Evolutionary conservation across 805 yeast genomes (phyloP).

Genomic region (Ogataea zsoltii): DNA sequence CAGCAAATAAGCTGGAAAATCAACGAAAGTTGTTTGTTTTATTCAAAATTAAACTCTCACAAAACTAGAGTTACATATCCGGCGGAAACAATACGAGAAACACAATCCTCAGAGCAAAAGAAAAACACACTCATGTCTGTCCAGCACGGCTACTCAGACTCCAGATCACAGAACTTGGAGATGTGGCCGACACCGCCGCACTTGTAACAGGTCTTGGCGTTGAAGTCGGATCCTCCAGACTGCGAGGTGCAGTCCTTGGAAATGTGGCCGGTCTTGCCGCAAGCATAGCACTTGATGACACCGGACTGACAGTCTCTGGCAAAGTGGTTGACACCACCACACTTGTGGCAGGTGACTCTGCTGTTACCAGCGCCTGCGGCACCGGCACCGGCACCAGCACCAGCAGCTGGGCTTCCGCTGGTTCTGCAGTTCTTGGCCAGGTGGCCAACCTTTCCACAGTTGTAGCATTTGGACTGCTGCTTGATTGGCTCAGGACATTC

Average conservation of each 20-base stretch:
- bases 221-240: conserved; percentile 46
- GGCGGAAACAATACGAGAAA: too few relatives aligned
- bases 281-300: conserved; percentile 80
- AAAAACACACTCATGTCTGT: neutral
- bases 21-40: neutral
- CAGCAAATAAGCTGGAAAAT: neutral
- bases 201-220: conserved; percentile 65
- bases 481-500: conserved; percentile 72
- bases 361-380: conserved; percentile 11
- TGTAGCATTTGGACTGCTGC: conserved; percentile 71
- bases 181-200: conserved; percentile 85
- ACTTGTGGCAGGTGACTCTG: conserved; percentile 75
- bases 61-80: neutral
- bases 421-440: conserved; percentile 69
- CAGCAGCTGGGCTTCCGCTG: conserved; percentile 26
- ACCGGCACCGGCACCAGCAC: conserved; percentile 14
- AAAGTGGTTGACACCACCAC: conserved; percentile 92
- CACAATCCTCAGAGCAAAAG: conserved; percentile 7
- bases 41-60: neutral
- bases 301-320: conserved; percentile 83
- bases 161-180: conserved; percentile 65
- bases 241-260: conserved; percentile 75
- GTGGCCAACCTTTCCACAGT: conserved; percentile 78
- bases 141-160: conserved; percentile 9
- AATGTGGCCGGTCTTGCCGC: conserved; percentile 89